Evolutionary conservation across 345 rosid species (phyloP), one percentile per base, ranked within the genome.

Genomic region (Geranium rotundifolium): DNA sequence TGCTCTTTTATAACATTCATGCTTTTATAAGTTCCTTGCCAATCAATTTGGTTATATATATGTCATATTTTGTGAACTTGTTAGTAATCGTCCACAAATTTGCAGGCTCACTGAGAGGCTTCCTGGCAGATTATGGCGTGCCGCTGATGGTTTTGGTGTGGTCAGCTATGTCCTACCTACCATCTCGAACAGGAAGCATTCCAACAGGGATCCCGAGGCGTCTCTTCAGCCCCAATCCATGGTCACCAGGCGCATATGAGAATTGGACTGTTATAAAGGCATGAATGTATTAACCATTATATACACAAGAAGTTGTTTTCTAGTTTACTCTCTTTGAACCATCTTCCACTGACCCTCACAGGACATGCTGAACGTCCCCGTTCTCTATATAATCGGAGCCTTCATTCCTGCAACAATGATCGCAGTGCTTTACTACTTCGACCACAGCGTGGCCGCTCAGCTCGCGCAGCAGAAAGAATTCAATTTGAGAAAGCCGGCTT

Each of bases 371-470:
- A 73, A 80, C 69, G 96, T 91, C 62, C 96, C 98, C 5, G 77
- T 89, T 29, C 75, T 85, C 46, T 89, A 91, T 66, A 84, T 91
- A 64, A 65, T 89, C 54, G 84, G 91, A 73, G 95, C 98, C 41
- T 84, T 91, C 65, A 77, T 91, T 73, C 98, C 96, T 31, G 98
- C 98, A 49, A 85, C 96, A 65, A 91, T 89, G 98, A 81, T 85
- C 1, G 92, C 96, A n/a, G n/a, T n/a, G n/a, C n/a, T n/a, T n/a
- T n/a, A n/a, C n/a, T n/a, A n/a, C n/a, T n/a, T n/a, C n/a, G 97
- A 91, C 68, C 97, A 91, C 71, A 86, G 95, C 30, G 95, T 89
- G 68, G 97, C 95, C 29, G 80, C 97, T 14, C 97, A 91, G 71
- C 96, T 88, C 17, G 96, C 97, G 20, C 96, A 91, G 71, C 96